Percentiles rank a stretch among this genome's conserved stretches.
phyloP scores from a whole-genome alignment of 495 filamentous ascomycete genomes.

The Xylaria longipes region DNA sequence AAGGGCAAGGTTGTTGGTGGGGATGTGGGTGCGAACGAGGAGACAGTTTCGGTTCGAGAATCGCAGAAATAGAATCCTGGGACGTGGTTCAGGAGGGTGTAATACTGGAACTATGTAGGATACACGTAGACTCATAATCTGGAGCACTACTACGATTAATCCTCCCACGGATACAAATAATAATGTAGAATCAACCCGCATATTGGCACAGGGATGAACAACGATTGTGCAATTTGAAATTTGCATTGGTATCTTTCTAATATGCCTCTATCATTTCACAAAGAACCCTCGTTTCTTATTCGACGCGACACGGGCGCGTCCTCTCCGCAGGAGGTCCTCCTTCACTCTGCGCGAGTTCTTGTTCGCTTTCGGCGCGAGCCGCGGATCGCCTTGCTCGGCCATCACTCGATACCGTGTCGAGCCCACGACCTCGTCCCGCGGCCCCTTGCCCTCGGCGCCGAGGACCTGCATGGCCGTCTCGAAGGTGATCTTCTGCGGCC shows the following conservation, averaged over 20 bases:
- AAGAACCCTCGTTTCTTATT: constrained; percentile 47
- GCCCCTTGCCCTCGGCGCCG: constrained; percentile 35
- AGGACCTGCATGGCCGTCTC: constrained; percentile 34
- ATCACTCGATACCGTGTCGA: constrained; percentile 52
- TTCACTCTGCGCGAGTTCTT: constrained; percentile 41
- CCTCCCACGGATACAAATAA: neutral
- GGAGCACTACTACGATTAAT: neutral
- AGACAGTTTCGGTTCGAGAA: neutral
- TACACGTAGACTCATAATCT: neutral
- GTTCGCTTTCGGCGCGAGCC: constrained; percentile 48
- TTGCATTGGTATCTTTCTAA: constrained; percentile 7
- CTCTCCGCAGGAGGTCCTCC: constrained; percentile 47
- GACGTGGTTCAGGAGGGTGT: neutral
- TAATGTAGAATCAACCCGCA: neutral
- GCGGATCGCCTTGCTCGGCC: constrained; percentile 35
- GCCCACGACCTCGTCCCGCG: constrained; percentile 47
- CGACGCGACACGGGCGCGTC: constrained; percentile 29
- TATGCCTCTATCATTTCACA: constrained; percentile 39
- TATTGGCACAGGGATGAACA: neutral
- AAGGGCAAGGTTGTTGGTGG: constrained; percentile 22
- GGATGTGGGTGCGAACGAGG: neutral
- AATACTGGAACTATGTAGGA: neutral
- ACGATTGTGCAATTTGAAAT: neutral
- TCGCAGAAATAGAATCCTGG: neutral
- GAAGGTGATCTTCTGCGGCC: constrained; percentile 47